Percentiles rank a stretch among this genome's conserved stretches.
phyloP scores from a whole-genome alignment of 352 stramenopile species.

The Phytophthora colocasiae region DNA sequence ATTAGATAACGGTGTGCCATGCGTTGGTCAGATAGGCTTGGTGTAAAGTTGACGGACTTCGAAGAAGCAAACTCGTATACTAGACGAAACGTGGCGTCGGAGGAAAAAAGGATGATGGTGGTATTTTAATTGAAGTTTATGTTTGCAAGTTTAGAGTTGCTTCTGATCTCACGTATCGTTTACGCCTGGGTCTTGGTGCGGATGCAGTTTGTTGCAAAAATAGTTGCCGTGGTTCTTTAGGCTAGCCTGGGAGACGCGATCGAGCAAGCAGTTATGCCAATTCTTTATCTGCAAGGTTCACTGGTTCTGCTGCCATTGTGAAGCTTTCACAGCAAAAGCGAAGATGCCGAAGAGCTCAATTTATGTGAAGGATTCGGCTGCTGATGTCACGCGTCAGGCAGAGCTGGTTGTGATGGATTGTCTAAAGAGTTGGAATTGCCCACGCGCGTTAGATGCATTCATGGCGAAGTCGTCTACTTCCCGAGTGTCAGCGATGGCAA shows the following conservation, averaged over 20 bases:
- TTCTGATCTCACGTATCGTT: conserved; percentile 10
- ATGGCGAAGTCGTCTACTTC: conserved; percentile 41
- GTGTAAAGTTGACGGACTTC: conserved; percentile 20
- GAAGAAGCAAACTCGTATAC: conserved; percentile 26
- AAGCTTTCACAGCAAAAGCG: background rate
- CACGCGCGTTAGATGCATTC: conserved; percentile 62
- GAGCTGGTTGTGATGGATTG: conserved; percentile 80
- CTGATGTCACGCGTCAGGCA: conserved; percentile 62
- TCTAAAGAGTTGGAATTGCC: conserved; percentile 64
- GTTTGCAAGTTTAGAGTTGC: conserved; percentile 17
- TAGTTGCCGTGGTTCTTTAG: conserved; percentile 10
- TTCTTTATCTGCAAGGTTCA: background rate
- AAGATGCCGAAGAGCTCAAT: conserved; percentile 37
- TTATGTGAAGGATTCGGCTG: conserved; percentile 21
- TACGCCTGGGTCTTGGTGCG: background rate
- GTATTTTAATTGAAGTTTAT: conserved; percentile 43
- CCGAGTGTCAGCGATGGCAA: conserved; percentile 38
- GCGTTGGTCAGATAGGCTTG: conserved; percentile 17
- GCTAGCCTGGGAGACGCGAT: too few species aligned
- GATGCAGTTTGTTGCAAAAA: conserved; percentile 18
- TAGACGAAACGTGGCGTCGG: conserved; percentile 23
- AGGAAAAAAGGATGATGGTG: conserved; percentile 29
- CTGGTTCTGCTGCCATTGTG: conserved; percentile 10
- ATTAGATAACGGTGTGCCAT: conserved; percentile 4
- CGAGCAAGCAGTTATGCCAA: background rate